phyloP scores from a whole-genome alignment of 495 filamentous ascomycete species.

The Hyaloscypha bicolor region DNA sequence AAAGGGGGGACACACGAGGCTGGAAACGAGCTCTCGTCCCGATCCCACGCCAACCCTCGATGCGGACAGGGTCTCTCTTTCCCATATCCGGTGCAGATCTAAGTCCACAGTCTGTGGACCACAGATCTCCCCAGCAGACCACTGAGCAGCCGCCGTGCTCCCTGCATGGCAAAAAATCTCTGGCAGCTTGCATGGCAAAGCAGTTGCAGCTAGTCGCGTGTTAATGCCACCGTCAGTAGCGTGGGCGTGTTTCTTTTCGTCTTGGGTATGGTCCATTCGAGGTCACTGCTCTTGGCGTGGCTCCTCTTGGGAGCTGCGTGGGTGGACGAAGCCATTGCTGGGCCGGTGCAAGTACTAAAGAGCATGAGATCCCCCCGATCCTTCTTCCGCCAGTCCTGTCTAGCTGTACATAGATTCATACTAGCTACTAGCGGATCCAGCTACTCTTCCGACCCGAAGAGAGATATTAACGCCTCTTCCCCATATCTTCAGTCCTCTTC shows the following conservation, averaged over 20 bases:
- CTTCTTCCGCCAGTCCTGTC: constrained; percentile 10
- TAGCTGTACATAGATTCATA: background rate
- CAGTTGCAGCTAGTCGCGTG: constrained; percentile 10
- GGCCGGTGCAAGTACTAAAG: constrained; percentile 20
- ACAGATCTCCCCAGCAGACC: constrained; percentile 4
- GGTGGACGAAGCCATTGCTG: constrained; percentile 3
- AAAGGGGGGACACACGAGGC: background rate
- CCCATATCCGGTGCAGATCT: constrained; percentile 5
- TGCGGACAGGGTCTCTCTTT: background rate
- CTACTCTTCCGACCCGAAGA: background rate
- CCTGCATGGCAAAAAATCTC: constrained; percentile 4
- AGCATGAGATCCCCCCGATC: constrained; percentile 12
- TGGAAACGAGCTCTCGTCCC: background rate
- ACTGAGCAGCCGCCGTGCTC: background rate
- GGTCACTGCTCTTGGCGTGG: background rate
- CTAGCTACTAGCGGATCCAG: background rate
- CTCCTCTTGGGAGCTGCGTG: constrained; percentile 2
- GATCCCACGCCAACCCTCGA: constrained; percentile 15
- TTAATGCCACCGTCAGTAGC: constrained; percentile 10
- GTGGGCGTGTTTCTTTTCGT: constrained; percentile 8
- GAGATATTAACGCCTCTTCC: background rate
- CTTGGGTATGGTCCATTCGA: constrained; percentile 1
- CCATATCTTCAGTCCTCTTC: background rate
- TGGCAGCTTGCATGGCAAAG: constrained; percentile 5
- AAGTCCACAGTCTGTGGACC: background rate